Evolutionary conservation across 805 yeast species (phyloP).

Genomic region (Limtongia smithiae): DNA sequence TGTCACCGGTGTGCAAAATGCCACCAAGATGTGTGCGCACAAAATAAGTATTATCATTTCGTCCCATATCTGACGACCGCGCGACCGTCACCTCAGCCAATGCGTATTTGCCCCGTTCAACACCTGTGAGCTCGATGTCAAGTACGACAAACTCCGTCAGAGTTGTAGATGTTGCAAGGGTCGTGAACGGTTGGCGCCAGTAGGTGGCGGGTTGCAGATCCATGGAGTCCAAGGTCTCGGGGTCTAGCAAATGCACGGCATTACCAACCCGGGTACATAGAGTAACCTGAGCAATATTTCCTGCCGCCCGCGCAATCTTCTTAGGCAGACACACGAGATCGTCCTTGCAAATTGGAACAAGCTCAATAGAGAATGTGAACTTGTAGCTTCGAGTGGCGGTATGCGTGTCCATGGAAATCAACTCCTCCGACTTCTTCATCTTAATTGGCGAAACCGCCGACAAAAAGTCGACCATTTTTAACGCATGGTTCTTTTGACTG

Average conservation of each 20-base stretch:
- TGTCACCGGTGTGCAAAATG: conserved; percentile 93
- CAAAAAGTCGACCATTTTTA: conserved; percentile 88
- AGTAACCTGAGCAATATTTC: conserved; percentile 76
- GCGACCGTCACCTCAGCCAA: conserved; percentile 89
- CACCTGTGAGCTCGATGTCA: conserved; percentile 91
- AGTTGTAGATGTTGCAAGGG: conserved; percentile 61
- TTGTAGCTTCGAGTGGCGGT: conserved; percentile 84
- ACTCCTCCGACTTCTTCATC: conserved; percentile 80
- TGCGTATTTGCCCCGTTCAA: conserved; percentile 68
- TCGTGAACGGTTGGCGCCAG: conserved; percentile 78
- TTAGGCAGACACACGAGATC: conserved; percentile 90
- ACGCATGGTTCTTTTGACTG: conserved; percentile 83
- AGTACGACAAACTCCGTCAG: conserved; percentile 82
- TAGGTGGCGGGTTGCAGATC: conserved; percentile 68
- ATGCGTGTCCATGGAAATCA: conserved; percentile 87
- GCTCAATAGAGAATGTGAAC: conserved; percentile 87
- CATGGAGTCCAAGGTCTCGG: conserved; percentile 70
- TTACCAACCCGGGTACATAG: conserved; percentile 82
- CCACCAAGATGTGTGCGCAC: conserved; percentile 92
- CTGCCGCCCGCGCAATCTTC: conserved; percentile 76
- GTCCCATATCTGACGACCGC: conserved; percentile 84
- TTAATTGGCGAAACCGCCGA: conserved; percentile 80
- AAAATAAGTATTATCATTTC: conserved; percentile 75
- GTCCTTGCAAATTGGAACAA: conserved; percentile 95
- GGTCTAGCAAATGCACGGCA: conserved; percentile 81